Evolutionary conservation across 2,329 filamentous ascomycete species (phyloP), one percentile per base, ranked within the genome.

Genomic region (Cladophialophora chaetospira): DNA sequence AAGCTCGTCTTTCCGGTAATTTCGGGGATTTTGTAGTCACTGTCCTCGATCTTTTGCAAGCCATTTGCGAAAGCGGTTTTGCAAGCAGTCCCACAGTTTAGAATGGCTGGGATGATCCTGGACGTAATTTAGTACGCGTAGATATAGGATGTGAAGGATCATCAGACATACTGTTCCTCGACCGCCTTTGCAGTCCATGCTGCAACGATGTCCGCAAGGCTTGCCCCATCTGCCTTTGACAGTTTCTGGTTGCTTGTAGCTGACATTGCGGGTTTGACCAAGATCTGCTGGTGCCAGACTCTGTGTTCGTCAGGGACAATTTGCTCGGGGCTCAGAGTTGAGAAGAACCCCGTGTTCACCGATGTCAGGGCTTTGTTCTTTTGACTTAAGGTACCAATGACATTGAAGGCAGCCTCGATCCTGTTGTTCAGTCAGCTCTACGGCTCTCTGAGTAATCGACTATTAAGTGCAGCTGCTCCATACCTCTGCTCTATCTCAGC

Each of bases 11-110:
- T 11, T 21, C 19, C 44, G 4, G 13, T 9, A n/a, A 31, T 5
- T 25, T 35, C 51, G 3, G 6, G n/a, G 3, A 9, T 36, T 28
- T 3, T 17, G 21, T 29, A 21, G 11, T 23, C 13, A 0, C 21
- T 15, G 25, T 53, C 54, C n/a, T 28, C 15, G 3, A 9, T n/a
- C 17, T 9, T 29, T 13, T 19, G 2, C 5, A 57, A 19, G 19
- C 36, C 11, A 28, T 57, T 57, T 23, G 54, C 54, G 28, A 57
- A 57, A 19, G 47, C 48, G 15, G 29, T 36, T 46, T 53, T 40
- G 26, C 36, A 52, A 11, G 47, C 47, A n/a, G 36, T 52, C 15
- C 40, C 31, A 8, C 36, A 35, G 5, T 10, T 36, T 13, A 45
- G 17, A 21, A 57, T 25, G 13, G 25, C 15, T 29, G 54, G 54